Percentiles rank a stretch among this genome's conserved stretches.
phyloP scores from a whole-genome alignment of 73 alveolate genomes.

The Stentor coeruleus region DNA sequence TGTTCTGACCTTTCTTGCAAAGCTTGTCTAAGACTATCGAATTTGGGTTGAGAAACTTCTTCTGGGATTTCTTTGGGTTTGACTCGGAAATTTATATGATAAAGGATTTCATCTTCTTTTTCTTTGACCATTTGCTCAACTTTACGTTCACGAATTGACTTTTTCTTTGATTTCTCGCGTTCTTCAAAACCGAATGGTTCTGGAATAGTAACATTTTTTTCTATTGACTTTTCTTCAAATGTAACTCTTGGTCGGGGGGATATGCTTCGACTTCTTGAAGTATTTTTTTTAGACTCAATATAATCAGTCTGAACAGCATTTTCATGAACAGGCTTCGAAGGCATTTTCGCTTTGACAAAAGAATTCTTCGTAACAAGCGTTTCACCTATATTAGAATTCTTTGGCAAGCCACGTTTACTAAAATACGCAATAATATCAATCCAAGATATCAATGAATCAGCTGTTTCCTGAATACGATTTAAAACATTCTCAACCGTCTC shows the following conservation, averaged over 20 bases:
- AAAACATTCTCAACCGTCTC: constrained; percentile 38
- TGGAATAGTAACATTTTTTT: constrained; percentile 54
- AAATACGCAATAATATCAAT: constrained; percentile 47
- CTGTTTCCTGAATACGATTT: constrained; percentile 53
- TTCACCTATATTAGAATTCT: constrained; percentile 34
- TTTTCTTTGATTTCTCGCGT: constrained; percentile 60
- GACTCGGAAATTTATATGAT: constrained; percentile 35
- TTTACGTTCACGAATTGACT: constrained; percentile 59
- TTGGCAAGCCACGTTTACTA: constrained; percentile 61
- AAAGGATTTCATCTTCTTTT: constrained; percentile 51
- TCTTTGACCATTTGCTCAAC: constrained; percentile 70
- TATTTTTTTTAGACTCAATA: constrained; percentile 7
- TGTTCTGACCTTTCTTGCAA: constrained; percentile 65
- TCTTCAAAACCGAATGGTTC: constrained; percentile 74
- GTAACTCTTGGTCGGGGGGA: constrained; percentile 23
- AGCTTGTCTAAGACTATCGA: constrained; percentile 51
- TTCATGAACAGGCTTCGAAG: background rate
- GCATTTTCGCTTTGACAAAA: constrained; percentile 30
- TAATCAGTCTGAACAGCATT: constrained; percentile 12
- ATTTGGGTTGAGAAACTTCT: constrained; percentile 52
- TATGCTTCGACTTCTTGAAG: constrained; percentile 6
- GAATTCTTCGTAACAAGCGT: background rate
- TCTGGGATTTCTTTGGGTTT: constrained; percentile 64
- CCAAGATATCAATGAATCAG: constrained; percentile 43
- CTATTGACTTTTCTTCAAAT: background rate